Conservation (phyloP, 805 yeast genomes). For the Pichia manshurica region DNA sequence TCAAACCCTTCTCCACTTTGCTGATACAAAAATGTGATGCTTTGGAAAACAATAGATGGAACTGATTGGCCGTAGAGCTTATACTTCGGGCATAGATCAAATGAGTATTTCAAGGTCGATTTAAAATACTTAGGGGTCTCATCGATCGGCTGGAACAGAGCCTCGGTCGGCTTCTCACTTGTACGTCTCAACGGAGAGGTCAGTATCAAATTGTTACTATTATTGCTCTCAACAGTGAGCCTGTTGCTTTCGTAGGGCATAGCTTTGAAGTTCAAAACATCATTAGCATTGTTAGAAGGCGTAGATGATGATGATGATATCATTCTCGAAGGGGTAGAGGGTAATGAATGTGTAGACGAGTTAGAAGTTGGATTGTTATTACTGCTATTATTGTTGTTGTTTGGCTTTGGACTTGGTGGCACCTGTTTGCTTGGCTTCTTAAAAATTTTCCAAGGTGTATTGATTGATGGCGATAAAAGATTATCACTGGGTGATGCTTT, state of each 20-base stretch:
- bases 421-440: slow-evolving; percentile 6
- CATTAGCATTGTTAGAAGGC: not conserved
- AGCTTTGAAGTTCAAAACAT: slow-evolving; percentile 29
- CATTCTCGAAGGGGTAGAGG: slow-evolving; percentile 1
- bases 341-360: not conserved
- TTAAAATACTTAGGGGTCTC: slow-evolving; percentile 48
- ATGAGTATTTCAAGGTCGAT: slow-evolving; percentile 48
- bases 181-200: slow-evolving; percentile 9
- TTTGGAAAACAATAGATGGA: slow-evolving; percentile 75
- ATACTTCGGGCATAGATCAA: slow-evolving; percentile 44
- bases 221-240: slow-evolving; percentile 5
- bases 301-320: slow-evolving; percentile 13
- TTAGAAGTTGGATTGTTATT: slow-evolving; percentile 1
- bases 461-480: slow-evolving; percentile 3
- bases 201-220: not conserved
- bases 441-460: slow-evolving; percentile 11
- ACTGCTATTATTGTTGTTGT: not conserved
- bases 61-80: slow-evolving; percentile 38
- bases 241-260: slow-evolving; percentile 29
- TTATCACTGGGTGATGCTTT: not conserved
- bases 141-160: slow-evolving; percentile 14
- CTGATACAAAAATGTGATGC: slow-evolving; percentile 59
- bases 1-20: slow-evolving; percentile 77
- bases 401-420: slow-evolving; percentile 3
- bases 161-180: slow-evolving; percentile 1